phyloP scores from a whole-genome alignment of 768 basidiomycete genomes.

The Pleurotus platypus region DNA sequence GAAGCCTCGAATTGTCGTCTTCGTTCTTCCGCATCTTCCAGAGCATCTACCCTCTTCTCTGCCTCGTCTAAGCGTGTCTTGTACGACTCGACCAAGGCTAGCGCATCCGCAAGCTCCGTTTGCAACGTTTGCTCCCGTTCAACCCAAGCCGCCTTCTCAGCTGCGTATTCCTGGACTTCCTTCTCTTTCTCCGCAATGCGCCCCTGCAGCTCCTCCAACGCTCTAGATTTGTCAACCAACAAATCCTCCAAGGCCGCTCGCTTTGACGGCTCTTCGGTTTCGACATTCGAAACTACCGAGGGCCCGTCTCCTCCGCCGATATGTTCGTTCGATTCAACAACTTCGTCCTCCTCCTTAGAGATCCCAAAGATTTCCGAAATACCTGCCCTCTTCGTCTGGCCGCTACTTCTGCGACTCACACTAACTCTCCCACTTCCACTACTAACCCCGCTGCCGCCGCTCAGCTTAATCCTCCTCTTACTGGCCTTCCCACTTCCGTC shows the following conservation, averaged over 20 bases:
- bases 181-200: neutral
- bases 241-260: neutral
- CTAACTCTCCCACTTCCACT: neutral
- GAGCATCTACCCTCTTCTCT: constrained; percentile 16
- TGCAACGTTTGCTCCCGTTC: constrained; percentile 3
- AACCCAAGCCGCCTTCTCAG: neutral
- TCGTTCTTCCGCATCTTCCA: constrained; percentile 12
- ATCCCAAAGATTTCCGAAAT: constrained; percentile 1
- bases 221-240: neutral
- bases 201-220: neutral
- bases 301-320: neutral
- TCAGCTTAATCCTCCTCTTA: neutral
- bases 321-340: neutral
- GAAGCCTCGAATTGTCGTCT: neutral
- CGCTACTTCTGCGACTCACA: neutral
- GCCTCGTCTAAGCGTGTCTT: constrained; percentile 16
- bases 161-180: neutral
- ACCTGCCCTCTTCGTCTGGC: neutral
- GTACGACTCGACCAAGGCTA: constrained; percentile 14
- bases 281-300: neutral
- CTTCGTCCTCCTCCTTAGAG: neutral
- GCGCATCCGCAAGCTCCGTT: constrained; percentile 10
- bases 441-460: neutral
- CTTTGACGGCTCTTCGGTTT: neutral
- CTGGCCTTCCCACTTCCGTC: neutral